Evolutionary conservation across 2,329 filamentous ascomycete genomes (phyloP).

Genomic region (Sporothrix euskadiensis): DNA sequence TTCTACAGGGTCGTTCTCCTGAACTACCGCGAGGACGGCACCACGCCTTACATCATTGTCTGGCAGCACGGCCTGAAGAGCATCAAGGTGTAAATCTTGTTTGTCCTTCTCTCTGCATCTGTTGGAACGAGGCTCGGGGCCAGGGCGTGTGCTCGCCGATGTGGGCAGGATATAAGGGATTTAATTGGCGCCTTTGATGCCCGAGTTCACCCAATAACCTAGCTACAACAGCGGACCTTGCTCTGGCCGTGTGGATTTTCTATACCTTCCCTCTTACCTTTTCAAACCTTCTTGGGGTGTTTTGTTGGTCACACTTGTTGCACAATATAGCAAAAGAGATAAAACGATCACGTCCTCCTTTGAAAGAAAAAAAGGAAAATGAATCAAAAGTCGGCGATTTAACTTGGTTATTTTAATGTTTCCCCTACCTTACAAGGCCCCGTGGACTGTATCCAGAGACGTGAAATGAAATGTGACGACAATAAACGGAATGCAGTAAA

Average conservation of each 20-base stretch:
- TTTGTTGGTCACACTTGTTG: background rate
- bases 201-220: too few species aligned
- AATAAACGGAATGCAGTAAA: background rate
- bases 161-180: background rate
- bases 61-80: slow-evolving; percentile 93
- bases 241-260: background rate
- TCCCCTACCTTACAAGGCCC: background rate
- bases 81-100: slow-evolving; percentile 80
- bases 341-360: background rate
- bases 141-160: background rate
- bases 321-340: slow-evolving; percentile 8
- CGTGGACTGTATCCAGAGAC: background rate
- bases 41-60: slow-evolving; percentile 83
- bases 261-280: background rate
- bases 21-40: slow-evolving; percentile 96
- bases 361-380: background rate
- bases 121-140: slow-evolving; percentile 5
- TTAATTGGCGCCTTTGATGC: background rate
- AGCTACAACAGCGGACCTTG: background rate
- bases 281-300: background rate
- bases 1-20: slow-evolving; percentile 76
- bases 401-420: slow-evolving; percentile 21
- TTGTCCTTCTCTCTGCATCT: background rate
- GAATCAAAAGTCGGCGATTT: slow-evolving; percentile 21
- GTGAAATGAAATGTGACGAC: background rate